These are phyloP conservation scores for Plantago elongata DNA, from an alignment of 257 asterid species.

Conservation along the genomic window DNA sequence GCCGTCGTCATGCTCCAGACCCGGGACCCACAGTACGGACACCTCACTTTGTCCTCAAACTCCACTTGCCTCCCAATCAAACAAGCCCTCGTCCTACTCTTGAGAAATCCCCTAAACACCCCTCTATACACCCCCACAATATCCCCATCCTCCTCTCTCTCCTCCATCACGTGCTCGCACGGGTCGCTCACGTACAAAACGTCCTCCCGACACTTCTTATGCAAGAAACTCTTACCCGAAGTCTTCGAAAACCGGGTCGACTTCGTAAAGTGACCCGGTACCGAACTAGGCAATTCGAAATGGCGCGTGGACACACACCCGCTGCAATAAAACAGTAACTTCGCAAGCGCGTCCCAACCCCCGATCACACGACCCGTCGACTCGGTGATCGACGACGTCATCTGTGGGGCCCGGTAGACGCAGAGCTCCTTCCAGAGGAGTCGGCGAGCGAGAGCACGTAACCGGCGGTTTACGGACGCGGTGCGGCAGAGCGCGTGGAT, in stretches of 20 bases:
- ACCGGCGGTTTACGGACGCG: slow-evolving; percentile 45
- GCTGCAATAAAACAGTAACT: slow-evolving; percentile 69
- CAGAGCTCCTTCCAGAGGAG: slow-evolving; percentile 75
- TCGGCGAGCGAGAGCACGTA: slow-evolving; percentile 65
- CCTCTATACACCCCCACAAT: slow-evolving; percentile 65
- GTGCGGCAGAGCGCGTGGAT: slow-evolving; percentile 46
- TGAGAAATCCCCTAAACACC: slow-evolving; percentile 57
- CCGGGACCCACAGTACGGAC: slow-evolving; percentile 75
- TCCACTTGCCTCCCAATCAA: slow-evolving; percentile 44
- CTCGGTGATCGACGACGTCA: slow-evolving; percentile 36
- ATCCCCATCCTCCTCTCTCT: slow-evolving; percentile 23
- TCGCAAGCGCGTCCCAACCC: slow-evolving; percentile 78
- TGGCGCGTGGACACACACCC: slow-evolving; percentile 59
- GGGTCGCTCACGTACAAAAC: slow-evolving; percentile 77
- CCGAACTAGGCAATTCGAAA: slow-evolving; percentile 29
- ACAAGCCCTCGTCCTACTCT: slow-evolving; percentile 62
- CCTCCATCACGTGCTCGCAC: slow-evolving; percentile 58
- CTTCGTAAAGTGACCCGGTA: slow-evolving; percentile 53
- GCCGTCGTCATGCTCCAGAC: slow-evolving; percentile 93
- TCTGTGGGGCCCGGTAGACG: slow-evolving; percentile 53
- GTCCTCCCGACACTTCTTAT: slow-evolving; percentile 54
- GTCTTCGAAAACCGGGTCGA: slow-evolving; percentile 81
- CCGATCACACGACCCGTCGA: slow-evolving; percentile 42
- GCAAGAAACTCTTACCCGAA: slow-evolving; percentile 67
- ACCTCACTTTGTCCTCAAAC: slow-evolving; percentile 46